Evolutionary conservation across 106 monocot species (phyloP).

Genomic region (Gastrodia elata): DNA sequence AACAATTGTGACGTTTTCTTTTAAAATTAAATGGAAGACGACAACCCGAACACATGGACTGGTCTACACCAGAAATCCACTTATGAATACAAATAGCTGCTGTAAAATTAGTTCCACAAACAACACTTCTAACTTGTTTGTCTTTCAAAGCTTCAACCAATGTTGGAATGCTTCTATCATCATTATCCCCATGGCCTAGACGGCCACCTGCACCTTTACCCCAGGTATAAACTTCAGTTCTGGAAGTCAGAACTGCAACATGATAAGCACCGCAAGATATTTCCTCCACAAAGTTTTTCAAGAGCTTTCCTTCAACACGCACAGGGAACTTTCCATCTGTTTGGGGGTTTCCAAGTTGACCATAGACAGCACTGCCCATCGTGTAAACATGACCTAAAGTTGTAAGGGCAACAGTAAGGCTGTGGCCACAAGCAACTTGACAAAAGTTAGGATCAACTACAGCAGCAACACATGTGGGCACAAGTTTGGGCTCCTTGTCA

Average conservation of each 20-base stretch:
- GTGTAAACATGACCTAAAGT: slow-evolving; percentile 75
- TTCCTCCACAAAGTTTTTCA: slow-evolving; percentile 66
- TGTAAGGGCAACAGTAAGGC: slow-evolving; percentile 69
- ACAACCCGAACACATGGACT: slow-evolving; percentile 94
- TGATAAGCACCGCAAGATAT: slow-evolving; percentile 79
- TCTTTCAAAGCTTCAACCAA: slow-evolving; percentile 75
- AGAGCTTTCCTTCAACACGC: slow-evolving; percentile 63
- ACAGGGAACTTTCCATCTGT: slow-evolving; percentile 64
- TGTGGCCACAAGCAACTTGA: slow-evolving; percentile 77
- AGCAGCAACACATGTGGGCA: slow-evolving; percentile 69
- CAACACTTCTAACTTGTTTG: slow-evolving; percentile 69
- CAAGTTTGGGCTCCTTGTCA: slow-evolving; percentile 62
- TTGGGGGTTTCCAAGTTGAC: slow-evolving; percentile 70
- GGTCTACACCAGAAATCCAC: slow-evolving; percentile 78
- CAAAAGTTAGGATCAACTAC: slow-evolving; percentile 70
- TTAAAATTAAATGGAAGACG: slow-evolving; percentile 90
- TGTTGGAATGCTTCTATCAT: slow-evolving; percentile 54
- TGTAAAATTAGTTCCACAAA: slow-evolving; percentile 73
- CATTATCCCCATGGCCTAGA: slow-evolving; percentile 65
- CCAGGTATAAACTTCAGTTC: slow-evolving; percentile 84
- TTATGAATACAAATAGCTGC: slow-evolving; percentile 77
- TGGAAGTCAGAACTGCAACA: slow-evolving; percentile 71
- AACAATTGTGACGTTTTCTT: slow-evolving; percentile 96
- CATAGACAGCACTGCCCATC: slow-evolving; percentile 73
- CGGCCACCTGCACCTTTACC: slow-evolving; percentile 80